Conservation (phyloP, 1,284 basidiomycete genomes). For the Gomphus sp. region DNA sequence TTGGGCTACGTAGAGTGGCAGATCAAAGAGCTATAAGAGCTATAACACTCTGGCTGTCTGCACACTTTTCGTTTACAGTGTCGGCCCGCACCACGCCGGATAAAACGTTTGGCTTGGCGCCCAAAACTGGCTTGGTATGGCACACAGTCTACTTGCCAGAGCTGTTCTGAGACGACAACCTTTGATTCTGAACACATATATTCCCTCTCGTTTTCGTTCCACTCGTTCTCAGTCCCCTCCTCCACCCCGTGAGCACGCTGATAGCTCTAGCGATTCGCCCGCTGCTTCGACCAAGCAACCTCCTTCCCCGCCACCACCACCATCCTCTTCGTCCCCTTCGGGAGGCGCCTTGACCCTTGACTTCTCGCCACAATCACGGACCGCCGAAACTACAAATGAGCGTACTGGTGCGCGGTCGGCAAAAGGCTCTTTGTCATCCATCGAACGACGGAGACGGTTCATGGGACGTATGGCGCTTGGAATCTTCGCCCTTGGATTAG, state of each 20-base stretch:
- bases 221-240: neutral
- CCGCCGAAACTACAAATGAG: neutral
- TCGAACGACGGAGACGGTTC: constrained; percentile 55
- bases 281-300: neutral
- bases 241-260: neutral
- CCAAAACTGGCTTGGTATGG: neutral
- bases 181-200: neutral
- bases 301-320: neutral
- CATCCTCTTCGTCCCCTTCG: neutral
- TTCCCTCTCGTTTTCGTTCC: neutral
- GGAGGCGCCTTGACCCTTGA: neutral
- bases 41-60: too few species aligned
- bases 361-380: neutral
- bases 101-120: too few species aligned
- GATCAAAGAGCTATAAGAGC: too few species aligned
- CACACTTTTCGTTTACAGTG: too few species aligned
- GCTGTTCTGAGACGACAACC: neutral
- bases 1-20: too few species aligned
- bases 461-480: constrained; percentile 41
- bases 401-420: constrained; percentile 67
- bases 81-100: too few species aligned
- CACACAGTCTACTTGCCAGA: neutral
- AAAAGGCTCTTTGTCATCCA: constrained; percentile 60
- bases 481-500: constrained; percentile 38
- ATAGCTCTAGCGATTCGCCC: neutral